Percentiles rank a stretch among this genome's conserved stretches.
Conservation (phyloP, 805 yeast species). For the Ogataea thermomethanolica region DNA sequence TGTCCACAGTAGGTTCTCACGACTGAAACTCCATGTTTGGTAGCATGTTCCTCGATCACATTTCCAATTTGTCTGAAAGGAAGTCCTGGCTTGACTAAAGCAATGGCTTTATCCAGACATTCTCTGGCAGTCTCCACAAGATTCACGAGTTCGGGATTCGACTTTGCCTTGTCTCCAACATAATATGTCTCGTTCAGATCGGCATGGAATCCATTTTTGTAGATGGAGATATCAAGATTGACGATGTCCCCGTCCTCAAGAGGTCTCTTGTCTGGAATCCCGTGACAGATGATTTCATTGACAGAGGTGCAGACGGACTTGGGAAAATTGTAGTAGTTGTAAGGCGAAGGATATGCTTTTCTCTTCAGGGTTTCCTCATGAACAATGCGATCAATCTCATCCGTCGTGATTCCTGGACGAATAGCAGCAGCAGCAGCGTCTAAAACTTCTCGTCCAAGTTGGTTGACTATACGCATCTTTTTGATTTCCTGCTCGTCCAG, state of each 20-base stretch:
- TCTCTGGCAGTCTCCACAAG: constrained; percentile 92
- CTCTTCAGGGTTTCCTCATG: constrained; percentile 87
- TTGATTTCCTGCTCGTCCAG: constrained; percentile 66
- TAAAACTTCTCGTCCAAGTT: constrained; percentile 79
- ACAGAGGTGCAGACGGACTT: constrained; percentile 90
- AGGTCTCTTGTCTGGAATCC: constrained; percentile 88
- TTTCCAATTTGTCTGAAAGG: constrained; percentile 85
- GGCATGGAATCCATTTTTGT: constrained; percentile 84
- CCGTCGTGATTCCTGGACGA: constrained; percentile 89
- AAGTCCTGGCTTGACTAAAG: constrained; percentile 84
- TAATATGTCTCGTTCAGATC: constrained; percentile 96
- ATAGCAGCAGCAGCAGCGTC: constrained; percentile 84
- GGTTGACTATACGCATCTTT: constrained; percentile 71
- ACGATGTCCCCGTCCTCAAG: constrained; percentile 92
- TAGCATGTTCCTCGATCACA: constrained; percentile 83
- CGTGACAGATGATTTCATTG: constrained; percentile 95
- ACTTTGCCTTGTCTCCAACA: constrained; percentile 82
- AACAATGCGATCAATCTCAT: constrained; percentile 80
- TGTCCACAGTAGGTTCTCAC: constrained; percentile 93
- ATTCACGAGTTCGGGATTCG: constrained; percentile 78
- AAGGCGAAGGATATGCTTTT: constrained; percentile 90
- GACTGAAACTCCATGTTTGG: constrained; percentile 72
- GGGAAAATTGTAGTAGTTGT: constrained; percentile 92
- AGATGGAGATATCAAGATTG: constrained; percentile 84
- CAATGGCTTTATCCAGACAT: constrained; percentile 79